A percentile compares a stretch with the other conserved stretches of the same genome.
Evolutionary conservation across 805 yeast genomes (phyloP).

Genomic region (Wickerhamomyces alni): DNA sequence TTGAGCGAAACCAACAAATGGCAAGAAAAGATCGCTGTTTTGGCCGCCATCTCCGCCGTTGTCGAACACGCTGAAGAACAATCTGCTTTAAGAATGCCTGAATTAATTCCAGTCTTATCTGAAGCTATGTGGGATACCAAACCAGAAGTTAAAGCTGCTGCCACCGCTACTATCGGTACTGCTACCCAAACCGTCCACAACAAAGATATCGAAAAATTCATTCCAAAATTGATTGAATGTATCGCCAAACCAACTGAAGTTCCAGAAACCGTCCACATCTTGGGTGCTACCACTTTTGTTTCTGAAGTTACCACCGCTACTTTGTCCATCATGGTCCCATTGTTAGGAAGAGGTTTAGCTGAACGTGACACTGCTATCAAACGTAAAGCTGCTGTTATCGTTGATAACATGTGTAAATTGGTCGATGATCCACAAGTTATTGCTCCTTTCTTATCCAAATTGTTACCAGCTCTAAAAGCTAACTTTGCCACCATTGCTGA

Average conservation of each 20-base stretch:
- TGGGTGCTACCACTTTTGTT: constrained; percentile 99
- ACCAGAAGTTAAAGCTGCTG: constrained; percentile 95
- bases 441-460: constrained; percentile 96
- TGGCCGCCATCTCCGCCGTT: constrained; percentile 77
- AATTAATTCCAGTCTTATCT: constrained; percentile 95
- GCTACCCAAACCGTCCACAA: constrained; percentile 97
- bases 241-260: constrained; percentile 96
- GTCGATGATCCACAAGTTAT: constrained; percentile 99
- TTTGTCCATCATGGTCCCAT: constrained; percentile 98
- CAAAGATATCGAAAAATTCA: constrained; percentile 99
- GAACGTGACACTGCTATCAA: constrained; percentile 99
- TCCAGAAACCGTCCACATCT: constrained; percentile 96
- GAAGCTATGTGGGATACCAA: constrained; percentile 99
- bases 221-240: constrained; percentile 95
- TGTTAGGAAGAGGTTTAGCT: constrained; percentile 98
- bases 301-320: constrained; percentile 99
- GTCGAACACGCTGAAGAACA: constrained; percentile 95
- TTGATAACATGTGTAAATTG: constrained; percentile 99
- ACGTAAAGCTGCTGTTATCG: constrained; percentile 99
- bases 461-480: constrained; percentile 92
- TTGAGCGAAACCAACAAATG: constrained; percentile 80
- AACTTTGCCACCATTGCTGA: constrained; percentile 97
- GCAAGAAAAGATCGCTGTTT: constrained; percentile 94
- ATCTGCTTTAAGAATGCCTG: constrained; percentile 98
- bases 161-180: constrained; percentile 91